Evolutionary conservation across 768 basidiomycete species (phyloP), one percentile per base, ranked within the genome.

Genomic region (Rhodotorula toruloides): DNA sequence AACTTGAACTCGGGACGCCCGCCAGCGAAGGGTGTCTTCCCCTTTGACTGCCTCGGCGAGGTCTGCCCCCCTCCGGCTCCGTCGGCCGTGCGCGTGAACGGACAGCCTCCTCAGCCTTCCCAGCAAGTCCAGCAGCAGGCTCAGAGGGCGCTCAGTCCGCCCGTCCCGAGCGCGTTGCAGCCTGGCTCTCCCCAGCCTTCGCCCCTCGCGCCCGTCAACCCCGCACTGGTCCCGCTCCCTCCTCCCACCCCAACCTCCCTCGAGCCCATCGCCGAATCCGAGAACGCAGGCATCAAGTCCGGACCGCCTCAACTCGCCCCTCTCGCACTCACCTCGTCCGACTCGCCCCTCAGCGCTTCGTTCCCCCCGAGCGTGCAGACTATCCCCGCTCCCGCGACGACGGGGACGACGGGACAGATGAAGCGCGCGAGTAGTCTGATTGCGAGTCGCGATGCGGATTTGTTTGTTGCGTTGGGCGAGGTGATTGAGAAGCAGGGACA

Each of bases 391-490:
- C 27, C 43, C 12, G 22, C 22, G 44, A 29, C 54, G 40, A 11
- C 34, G 39, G n/a, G 11, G 7, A 47, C 27, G 58, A 21, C 27
- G 27, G 52, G 55, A 53, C 46, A 50, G 52, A 36, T 13, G 34
- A 68, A 68, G 58, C 37, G 70, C 43, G 61, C 62, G 47, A 57
- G 54, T 31, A 50, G 46, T 29, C 46, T 71, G 54, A 71, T 71
- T 34, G 70, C 70, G 25, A 50, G 58, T 9, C 53, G 62, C 19
- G 70, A 71, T 39, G 70, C 70, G 6, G 63, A 61, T 22, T 27
- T 71, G 37, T 71, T 71, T n/a, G 65, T 71, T 17, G 70, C 70
- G 42, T 50, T 71, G 29, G 70, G 70, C 3, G 65, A 71, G 39
- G 64, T 66, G n/a, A 48, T 65, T 9, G n/a, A n/a, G n/a, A n/a